Percentiles rank a stretch among this genome's conserved stretches.
These are phyloP conservation scores for Mycena floridula DNA, from an alignment of 768 basidiomycete species.

Conservation along the genomic window DNA sequence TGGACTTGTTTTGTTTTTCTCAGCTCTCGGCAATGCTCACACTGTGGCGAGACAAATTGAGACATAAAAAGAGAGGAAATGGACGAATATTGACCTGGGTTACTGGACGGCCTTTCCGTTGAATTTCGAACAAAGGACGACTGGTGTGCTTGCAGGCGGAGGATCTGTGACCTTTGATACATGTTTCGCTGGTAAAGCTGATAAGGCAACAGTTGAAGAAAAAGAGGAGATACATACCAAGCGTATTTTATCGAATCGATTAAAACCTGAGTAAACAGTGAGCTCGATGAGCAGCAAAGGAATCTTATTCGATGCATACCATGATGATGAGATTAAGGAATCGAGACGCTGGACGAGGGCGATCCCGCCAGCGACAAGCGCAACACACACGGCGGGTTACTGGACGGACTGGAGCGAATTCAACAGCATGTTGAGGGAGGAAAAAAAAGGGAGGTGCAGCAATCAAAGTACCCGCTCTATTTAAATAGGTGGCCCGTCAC, in stretches of 20 bases:
- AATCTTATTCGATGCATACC: conserved; percentile 29
- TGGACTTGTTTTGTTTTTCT: conserved; percentile 84
- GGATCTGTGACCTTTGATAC: conserved; percentile 92
- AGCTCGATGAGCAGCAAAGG: conserved; percentile 1
- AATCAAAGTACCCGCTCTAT: too few relatives aligned
- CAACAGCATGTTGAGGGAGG: too few relatives aligned
- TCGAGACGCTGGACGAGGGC: conserved; percentile 28
- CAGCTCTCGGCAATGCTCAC: conserved; percentile 79
- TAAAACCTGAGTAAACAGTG: conserved; percentile 43
- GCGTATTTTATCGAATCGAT: conserved; percentile 77
- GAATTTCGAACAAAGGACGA: conserved; percentile 86
- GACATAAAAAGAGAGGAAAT: not conserved
- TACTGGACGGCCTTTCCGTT: too few relatives aligned
- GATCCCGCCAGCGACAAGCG: conserved; percentile 52
- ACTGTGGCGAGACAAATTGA: conserved; percentile 64
- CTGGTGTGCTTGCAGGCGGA: conserved; percentile 86
- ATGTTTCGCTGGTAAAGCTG: conserved; percentile 67
- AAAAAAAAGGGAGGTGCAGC: too few relatives aligned
- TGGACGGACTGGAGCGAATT: too few relatives aligned
- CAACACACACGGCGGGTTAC: conserved; percentile 52
- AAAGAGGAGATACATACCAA: conserved; percentile 47
- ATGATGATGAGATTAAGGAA: conserved; percentile 25
- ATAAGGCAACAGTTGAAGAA: conserved; percentile 6
- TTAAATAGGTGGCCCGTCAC: too few relatives aligned
- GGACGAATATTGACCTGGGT: not conserved